Base-by-base conservation (phyloP, 805 yeast genomes). In the Ogataea haglerorum region DNA sequence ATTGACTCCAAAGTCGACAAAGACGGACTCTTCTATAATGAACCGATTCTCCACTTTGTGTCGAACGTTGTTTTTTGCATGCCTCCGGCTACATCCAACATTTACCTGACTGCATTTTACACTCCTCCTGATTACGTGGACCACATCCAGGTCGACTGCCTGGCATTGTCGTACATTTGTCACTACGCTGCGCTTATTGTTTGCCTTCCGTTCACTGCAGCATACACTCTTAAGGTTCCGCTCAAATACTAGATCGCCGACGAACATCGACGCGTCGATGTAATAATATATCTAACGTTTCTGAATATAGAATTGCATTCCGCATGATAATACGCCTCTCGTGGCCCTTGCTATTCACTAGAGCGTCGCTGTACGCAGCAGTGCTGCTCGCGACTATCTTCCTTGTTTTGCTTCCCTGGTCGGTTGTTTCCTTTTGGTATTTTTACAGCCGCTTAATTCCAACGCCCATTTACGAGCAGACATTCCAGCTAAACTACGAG, bases 51-150 rank as follows among this genome's bases (percentile, higher is more conserved):
- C 9, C 73, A 82, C 30, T 83, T 91, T 53, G 82, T 90, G 5
- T 71, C 84, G 54, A 82, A 84, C 23, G 68, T 90, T 22, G 78
- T 82, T 10, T 85, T 80, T 59, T 82, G 91, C 0, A 74, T 87
- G 43, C 98, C 98, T 0, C 82, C 86, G 37, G 95, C 96, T 0
- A 91, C 97, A 0, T 73, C 93, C 0, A 82, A 88, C 54, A 82
- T 91, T 12, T 91, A 89, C 61, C 73, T 90, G 49, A 90, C 98
- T 2, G 91, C 96, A 2, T 80, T 87, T 56, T 86, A 82, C 61
- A 80, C 90, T 1, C 95, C 93, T 13, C 77, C 83, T 2, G 66
- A 58, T 24, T 54, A 69, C 5, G 67, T 69, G 2, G 71, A 69
- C 26, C 77, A 72, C 48, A 48, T 75, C 12, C 90, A 89, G 60